A percentile compares a stretch with the other conserved stretches of the same genome.
These are phyloP conservation scores for Tulasnella sp. DNA, from an alignment of 768 basidiomycete species.

Conservation along the genomic window DNA sequence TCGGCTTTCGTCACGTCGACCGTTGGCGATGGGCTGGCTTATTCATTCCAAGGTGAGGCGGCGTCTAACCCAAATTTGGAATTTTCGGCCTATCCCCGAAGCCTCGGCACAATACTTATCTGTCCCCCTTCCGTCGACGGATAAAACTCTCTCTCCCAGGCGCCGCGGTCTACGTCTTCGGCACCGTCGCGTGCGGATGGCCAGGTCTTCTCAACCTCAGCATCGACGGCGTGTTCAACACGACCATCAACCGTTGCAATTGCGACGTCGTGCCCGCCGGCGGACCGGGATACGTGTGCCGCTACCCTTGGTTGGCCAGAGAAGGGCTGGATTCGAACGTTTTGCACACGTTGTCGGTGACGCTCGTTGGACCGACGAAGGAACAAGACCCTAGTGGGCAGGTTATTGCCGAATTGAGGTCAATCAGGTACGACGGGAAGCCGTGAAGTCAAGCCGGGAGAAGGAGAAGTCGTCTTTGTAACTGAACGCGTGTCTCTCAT, in stretches of 20 bases:
- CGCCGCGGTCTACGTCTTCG: neutral
- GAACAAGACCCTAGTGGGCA: neutral
- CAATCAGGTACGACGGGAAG: neutral
- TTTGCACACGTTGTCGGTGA: neutral
- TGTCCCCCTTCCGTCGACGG: neutral
- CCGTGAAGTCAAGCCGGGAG: neutral
- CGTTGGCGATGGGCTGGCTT: neutral
- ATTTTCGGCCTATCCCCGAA: neutral
- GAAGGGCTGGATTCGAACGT: neutral
- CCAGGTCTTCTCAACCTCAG: neutral
- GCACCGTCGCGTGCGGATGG: neutral
- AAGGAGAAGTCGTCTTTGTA: neutral
- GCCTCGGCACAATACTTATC: neutral
- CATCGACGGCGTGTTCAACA: neutral
- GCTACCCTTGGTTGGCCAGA: neutral
- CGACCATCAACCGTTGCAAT: neutral
- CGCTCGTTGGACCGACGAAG: neutral
- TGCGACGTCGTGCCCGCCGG: neutral
- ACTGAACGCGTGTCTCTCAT: neutral
- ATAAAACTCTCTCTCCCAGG: neutral
- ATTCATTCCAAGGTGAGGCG: neutral
- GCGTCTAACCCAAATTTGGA: neutral
- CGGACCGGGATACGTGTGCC: neutral
- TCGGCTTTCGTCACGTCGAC: neutral
- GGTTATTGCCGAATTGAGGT: neutral